Evolutionary conservation across 2,329 filamentous ascomycete species (phyloP), one percentile per base, ranked within the genome.

Genomic region (Hymenotorrendiella dingleyae): DNA sequence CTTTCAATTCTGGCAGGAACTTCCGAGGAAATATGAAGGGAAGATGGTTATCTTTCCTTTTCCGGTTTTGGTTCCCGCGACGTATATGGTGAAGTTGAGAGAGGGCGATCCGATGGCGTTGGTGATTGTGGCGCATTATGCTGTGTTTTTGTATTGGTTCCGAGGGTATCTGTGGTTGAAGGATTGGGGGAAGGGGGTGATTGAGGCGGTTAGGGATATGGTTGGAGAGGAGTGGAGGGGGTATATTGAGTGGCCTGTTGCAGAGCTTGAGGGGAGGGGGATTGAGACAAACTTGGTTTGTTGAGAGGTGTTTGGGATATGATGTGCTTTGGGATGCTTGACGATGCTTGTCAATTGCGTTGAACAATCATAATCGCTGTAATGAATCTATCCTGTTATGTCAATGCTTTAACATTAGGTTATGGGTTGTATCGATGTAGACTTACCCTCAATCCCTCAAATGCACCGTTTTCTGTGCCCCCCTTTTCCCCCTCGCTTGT

Each of bases 101-200:
- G 16, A 19, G 5, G 21, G 19, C 2, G 38, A 45, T 8, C 38
- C 41, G 14, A 26, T 49, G 27, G 46, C 49, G 4, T 26, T 52
- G 20, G 43, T 42, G 6, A 41, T 49, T 20, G 12, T 52, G 11
- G 47, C 47, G 9, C 34, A 49, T 22, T 46, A 47, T 40, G 43
- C 32, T n/a, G 47, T 49, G 10, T n/a, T 49, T 9, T 23, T 52
- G 3, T 22, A 45, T 39, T 39, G 40, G 40, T 11, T 41, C n/a
- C 29, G 43, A 32, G 28, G 40, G 17, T 14, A 35, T 23, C 20
- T 48, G 20, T 52, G 49, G 49, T 26, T 42, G 11, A 20, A 32
- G 19, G 36, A 33, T 2, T 52, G 49, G 49, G 49, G 49, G 3
- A 34, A 38, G 7, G 40, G 45, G n/a, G 36, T 52, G 21, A 32